A percentile compares a stretch with the other conserved stretches of the same genome.
These are phyloP conservation scores for Candida awuae DNA, from an alignment of 805 yeast species.

Conservation along the genomic window DNA sequence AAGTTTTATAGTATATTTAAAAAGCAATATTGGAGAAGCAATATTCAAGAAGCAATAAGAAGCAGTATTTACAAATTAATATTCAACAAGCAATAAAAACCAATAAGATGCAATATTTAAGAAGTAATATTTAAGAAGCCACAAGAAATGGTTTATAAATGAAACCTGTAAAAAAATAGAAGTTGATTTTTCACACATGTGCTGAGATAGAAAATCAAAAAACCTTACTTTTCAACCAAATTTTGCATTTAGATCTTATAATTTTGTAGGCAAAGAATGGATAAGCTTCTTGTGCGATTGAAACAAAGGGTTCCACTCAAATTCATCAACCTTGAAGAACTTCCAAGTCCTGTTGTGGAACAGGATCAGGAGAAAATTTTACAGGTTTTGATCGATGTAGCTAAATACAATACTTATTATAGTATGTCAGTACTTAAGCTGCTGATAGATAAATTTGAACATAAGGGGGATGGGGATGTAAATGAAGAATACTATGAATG, in stretches of 20 bases:
- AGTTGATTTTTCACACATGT: no score
- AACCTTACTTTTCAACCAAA: no score
- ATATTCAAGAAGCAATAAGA: no score
- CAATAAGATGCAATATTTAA: no score
- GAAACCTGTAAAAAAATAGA: background rate
- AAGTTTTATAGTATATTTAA: no score
- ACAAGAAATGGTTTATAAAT: background rate
- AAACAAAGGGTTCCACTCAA: conserved; percentile 27
- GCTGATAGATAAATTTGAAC: conserved; percentile 32
- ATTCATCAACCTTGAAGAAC: background rate
- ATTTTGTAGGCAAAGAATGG: no score
- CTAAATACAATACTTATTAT: conserved; percentile 42
- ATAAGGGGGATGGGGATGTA: conserved; percentile 15
- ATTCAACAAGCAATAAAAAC: no score
- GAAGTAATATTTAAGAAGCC: no score
- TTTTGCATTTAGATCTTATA: no score
- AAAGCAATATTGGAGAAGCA: no score
- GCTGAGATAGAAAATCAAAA: no score
- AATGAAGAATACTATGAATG: conserved; percentile 39
- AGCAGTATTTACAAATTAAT: no score
- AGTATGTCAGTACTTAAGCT: conserved; percentile 37
- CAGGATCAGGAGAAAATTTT: conserved; percentile 21
- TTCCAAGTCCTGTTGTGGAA: conserved; percentile 5
- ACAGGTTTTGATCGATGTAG: conserved; percentile 17
- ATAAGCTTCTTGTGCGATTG: conserved; percentile 18